phyloP scores from a whole-genome alignment of 108 stramenopile species.

The Cyclotella kingstonii region DNA sequence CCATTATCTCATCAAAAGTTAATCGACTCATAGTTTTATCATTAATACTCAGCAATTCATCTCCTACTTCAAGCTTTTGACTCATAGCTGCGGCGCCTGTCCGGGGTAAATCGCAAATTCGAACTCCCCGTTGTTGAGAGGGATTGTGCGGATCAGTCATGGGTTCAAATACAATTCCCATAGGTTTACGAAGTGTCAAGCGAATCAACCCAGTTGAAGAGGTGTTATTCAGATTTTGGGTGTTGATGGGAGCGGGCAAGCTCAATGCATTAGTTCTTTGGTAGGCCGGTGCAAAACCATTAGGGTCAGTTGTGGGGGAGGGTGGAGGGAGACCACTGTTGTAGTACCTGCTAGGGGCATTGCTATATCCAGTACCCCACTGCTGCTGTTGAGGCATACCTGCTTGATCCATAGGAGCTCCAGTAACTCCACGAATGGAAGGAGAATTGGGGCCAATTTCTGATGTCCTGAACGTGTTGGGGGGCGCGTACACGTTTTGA shows the following conservation, averaged over 20 bases:
- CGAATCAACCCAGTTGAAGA: conserved; percentile 57
- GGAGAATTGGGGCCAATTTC: conserved; percentile 12
- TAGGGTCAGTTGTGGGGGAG: background rate
- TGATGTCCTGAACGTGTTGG: no score
- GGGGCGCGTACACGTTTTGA: no score
- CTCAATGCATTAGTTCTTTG: no score
- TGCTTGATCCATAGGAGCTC: background rate
- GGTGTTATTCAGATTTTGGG: conserved; percentile 5
- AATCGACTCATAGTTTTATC: conserved; percentile 82
- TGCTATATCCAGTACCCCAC: conserved; percentile 6
- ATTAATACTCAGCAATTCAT: conserved; percentile 81
- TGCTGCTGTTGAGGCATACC: conserved; percentile 10
- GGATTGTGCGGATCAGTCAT: conserved; percentile 79
- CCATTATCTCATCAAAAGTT: conserved; percentile 90
- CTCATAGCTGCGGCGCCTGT: conserved; percentile 83
- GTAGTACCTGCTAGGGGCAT: conserved; percentile 2
- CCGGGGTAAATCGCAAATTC: conserved; percentile 83
- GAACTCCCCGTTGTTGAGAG: conserved; percentile 64
- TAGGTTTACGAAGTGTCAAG: conserved; percentile 77
- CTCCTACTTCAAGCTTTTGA: conserved; percentile 75
- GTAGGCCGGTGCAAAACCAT: background rate
- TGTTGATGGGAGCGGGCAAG: background rate
- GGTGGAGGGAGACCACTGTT: conserved; percentile 1
- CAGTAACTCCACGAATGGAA: conserved; percentile 2
- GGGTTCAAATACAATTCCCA: conserved; percentile 90